These are phyloP conservation scores for Austroboletus novae-zelandiae DNA, from an alignment of 1,284 basidiomycete species.

Conservation along the genomic window DNA sequence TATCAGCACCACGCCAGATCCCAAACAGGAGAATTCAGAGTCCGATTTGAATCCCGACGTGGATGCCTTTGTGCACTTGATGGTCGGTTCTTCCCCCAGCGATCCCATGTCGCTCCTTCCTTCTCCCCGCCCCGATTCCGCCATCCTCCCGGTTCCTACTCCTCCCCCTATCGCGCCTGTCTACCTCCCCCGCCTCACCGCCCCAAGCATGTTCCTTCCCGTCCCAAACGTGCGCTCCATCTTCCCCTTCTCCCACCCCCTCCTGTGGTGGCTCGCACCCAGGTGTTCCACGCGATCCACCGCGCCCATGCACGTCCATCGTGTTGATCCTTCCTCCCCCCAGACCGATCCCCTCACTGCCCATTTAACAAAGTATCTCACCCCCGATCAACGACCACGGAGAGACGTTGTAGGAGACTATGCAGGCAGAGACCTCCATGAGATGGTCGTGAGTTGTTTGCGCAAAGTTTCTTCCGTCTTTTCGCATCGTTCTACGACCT, in stretches of 20 bases:
- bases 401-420: constrained; percentile 74
- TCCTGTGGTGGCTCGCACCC: constrained; percentile 61
- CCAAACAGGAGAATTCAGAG: constrained; percentile 4
- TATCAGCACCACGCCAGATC: constrained; percentile 1
- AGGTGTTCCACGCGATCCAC: constrained; percentile 18
- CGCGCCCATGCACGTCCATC: background rate
- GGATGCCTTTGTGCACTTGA: constrained; percentile 6
- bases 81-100: background rate
- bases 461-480: constrained; percentile 15
- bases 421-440: constrained; percentile 66
- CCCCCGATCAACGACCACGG: constrained; percentile 66
- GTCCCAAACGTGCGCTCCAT: constrained; percentile 70
- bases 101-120: constrained; percentile 9
- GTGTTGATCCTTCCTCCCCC: constrained; percentile 32
- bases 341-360: constrained; percentile 81
- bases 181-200: constrained; percentile 55
- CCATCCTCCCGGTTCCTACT: background rate
- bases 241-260: constrained; percentile 39
- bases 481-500: constrained; percentile 3
- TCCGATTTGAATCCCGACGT: constrained; percentile 8
- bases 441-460: constrained; percentile 63
- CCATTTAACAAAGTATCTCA: constrained; percentile 77
- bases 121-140: background rate
- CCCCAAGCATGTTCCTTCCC: constrained; percentile 76
- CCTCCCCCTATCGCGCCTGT: constrained; percentile 35